Base-by-base conservation (phyloP, 208 protist genomes). In the Trypanosoma scelopori region DNA sequence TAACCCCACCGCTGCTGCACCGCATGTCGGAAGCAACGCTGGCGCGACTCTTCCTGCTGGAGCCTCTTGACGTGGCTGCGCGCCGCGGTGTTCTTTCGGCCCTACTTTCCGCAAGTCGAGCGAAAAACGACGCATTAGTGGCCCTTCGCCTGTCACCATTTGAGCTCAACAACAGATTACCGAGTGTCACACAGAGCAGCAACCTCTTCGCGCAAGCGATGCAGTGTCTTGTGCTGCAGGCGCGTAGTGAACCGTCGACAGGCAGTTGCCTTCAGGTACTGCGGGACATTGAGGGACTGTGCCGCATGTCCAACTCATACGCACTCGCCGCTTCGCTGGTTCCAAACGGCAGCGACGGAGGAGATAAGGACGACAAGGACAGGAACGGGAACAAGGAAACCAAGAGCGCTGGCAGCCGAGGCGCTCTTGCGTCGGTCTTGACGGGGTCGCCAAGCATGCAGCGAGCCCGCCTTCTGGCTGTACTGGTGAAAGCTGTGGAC, bases 261-360 rank as follows among this genome's bases (percentile, higher is more conserved):
- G 37, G 37, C 5, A 61, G 50, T n/a, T 39, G 32, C 16, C 22
- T 39, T 28, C 27, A 27, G 27, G 49, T 70, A 51, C 59, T 91
- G 4, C 65, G 58, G 25, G 71, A 81, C 55, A 52, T 88, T 55
- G 45, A 60, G 0, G 37, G 68, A 23, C 62, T 87, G 30, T 78
- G 78, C 43, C 50, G 65, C 12, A 56, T 77, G 42, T 75, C 71
- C 42, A 85, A 82, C 64, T 66, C 71, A 20, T 60, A 88, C 57
- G 74, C 79, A 1, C 71, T 91, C 32, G 79, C 79, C 1, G 70
- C 74, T 2, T 91, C 85, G 16, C 28, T 91, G 18, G 81, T 91
- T 41, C 85, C 85, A 6, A 5, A 55, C 45, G 35, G 37, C 55
- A 43, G 32, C 32, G 9, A 37, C 32, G 32, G 32, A 37, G 32